Base-by-base conservation (phyloP, 2,329 filamentous ascomycete genomes). In the Emmonsia crescens region DNA sequence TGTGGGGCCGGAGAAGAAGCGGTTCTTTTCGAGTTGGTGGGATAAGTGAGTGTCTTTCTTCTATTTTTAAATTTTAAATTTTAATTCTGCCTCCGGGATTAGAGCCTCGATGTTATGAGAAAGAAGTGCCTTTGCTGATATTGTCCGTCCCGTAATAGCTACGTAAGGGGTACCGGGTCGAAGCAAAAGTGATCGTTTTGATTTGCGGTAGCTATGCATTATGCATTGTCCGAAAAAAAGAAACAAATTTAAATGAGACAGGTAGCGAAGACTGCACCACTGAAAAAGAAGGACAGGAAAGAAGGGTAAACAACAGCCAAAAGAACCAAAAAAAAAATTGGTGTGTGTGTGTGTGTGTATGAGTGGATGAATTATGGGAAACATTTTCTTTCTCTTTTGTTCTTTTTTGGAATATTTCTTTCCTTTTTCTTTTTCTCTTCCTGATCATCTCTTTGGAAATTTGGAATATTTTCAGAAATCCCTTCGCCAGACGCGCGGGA, bases 1-100 rank as follows among this genome's bases (percentile, higher is more conserved):
- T 2, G 60, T 57, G 12, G 58, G 59, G 10, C 68, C 73, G 9
- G 66, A 71, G 33, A 67, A 70, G 52, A 61, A 69, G 0, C 76
- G 76, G 0, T 69, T 77, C 56, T 69, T 78, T 42, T 69, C 70
- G 2, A 71, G 70, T 63, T 71, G 72, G 73, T 79, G 77, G 77
- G 66, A 77, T 64, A 60, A 67, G 72, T 62, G 70, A 70, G 56
- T 63, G 59, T 61, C 29, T 21, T 42, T 44, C n/a, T 55, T 55
- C 10, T 21, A 14, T 21, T 48, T 40, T 31, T 59, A 16, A 40
- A 16, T 44, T 33, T 55, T 31, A 2, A 19, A 14, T 9, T 54
- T 16, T 9, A n/a, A 19, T 21, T 16, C 52, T n/a, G 6, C 24
- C 21, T 21, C 19, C 19, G 4, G 29, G 6, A n/a, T 2, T 21